These are phyloP conservation scores for Phialemonium atrogriseum DNA, from an alignment of 2,329 filamentous ascomycete species.

Conservation along the genomic window DNA sequence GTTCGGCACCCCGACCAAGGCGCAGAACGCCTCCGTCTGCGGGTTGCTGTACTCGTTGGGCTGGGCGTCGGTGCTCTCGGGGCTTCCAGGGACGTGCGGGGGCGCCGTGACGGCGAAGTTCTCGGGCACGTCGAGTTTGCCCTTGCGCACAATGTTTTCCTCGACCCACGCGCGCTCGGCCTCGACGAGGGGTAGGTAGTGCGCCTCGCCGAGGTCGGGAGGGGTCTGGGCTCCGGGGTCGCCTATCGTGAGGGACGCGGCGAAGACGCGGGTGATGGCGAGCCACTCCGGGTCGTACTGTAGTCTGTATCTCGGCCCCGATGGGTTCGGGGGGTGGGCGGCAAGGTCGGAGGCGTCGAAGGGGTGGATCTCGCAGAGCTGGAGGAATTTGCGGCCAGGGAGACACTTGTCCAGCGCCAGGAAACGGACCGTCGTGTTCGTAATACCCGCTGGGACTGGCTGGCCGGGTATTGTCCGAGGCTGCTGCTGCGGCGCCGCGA, in stretches of 20 bases:
- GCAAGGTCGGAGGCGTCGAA: slow-evolving; percentile 24
- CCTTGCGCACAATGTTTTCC: slow-evolving; percentile 56
- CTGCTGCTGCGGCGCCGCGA: slow-evolving; percentile 36
- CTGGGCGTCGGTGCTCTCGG: slow-evolving; percentile 51
- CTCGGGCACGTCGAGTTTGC: slow-evolving; percentile 60
- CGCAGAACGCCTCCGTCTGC: slow-evolving; percentile 77
- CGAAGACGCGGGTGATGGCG: slow-evolving; percentile 80
- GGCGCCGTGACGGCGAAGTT: slow-evolving; percentile 76
- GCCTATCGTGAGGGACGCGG: slow-evolving; percentile 55
- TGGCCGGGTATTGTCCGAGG: slow-evolving; percentile 41
- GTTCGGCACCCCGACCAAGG: slow-evolving; percentile 68
- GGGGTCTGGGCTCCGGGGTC: slow-evolving; percentile 44
- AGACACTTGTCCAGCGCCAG: slow-evolving; percentile 89
- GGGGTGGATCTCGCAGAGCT: slow-evolving; percentile 59
- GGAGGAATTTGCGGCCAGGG: slow-evolving; percentile 70
- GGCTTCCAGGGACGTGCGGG: slow-evolving; percentile 49
- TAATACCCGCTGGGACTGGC: slow-evolving; percentile 62
- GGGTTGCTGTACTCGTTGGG: slow-evolving; percentile 79
- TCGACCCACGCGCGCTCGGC: slow-evolving; percentile 72
- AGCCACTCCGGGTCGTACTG: slow-evolving; percentile 94
- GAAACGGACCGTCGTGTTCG: slow-evolving; percentile 74
- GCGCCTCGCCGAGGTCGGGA: slow-evolving; percentile 56
- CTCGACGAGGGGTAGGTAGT: slow-evolving; percentile 61
- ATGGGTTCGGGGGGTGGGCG: slow-evolving; percentile 11
- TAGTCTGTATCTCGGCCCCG: slow-evolving; percentile 47